A percentile compares a stretch with the other conserved stretches of the same genome.
phyloP scores from a whole-genome alignment of 108 stramenopile genomes.

The Aurantiochytrium sp. region DNA sequence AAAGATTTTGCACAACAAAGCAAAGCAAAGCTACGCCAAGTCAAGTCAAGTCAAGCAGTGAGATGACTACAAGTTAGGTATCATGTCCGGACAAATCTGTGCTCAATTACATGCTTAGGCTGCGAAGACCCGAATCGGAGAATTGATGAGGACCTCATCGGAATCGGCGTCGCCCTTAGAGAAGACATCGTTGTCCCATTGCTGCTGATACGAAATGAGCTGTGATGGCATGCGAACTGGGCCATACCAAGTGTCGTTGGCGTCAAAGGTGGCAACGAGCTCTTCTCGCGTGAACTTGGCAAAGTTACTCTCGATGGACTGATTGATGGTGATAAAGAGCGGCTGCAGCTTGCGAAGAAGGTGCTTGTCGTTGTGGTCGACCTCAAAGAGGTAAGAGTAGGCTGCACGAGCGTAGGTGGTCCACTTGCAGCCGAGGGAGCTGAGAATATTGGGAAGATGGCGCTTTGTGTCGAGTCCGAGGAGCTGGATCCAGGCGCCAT shows the following conservation, averaged over 20 bases:
- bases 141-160: background rate
- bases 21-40: background rate
- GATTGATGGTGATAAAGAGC: background rate
- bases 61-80: background rate
- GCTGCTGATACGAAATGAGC: background rate
- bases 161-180: background rate
- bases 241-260: background rate
- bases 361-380: background rate
- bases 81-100: too few species aligned
- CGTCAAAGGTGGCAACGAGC: background rate
- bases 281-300: background rate
- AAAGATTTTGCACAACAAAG: background rate
- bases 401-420: background rate
- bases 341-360: background rate
- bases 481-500: background rate
- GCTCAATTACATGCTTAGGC: too few species aligned
- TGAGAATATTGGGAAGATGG: background rate
- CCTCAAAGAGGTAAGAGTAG: background rate
- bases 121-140: background rate
- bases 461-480: background rate
- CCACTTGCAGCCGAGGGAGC: background rate
- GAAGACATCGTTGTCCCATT: background rate
- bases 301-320: background rate
- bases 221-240: conserved; percentile 1
- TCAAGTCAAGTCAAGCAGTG: background rate